Conservation (phyloP, 768 basidiomycete species). For the Agrocybe praecox region DNA sequence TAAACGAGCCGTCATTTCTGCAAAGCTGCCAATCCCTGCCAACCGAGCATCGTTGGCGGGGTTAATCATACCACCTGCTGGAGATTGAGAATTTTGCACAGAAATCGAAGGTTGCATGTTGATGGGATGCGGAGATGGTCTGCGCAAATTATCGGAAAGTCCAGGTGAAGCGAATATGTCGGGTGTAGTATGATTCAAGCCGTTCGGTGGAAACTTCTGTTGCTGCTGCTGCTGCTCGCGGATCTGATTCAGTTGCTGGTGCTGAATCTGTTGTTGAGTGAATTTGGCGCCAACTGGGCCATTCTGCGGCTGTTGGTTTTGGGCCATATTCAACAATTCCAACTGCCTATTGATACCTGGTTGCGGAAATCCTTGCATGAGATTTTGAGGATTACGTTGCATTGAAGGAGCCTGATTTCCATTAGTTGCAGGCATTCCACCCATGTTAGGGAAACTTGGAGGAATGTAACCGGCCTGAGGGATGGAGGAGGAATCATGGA, state of each 20-base stretch:
- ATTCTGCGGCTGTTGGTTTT: constrained; percentile 34
- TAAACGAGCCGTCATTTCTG: constrained; percentile 6
- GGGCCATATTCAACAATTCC: constrained; percentile 47
- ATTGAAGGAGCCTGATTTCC: constrained; percentile 16
- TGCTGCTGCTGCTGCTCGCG: constrained; percentile 32
- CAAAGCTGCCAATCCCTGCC: neutral
- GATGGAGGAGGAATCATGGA: constrained; percentile 21
- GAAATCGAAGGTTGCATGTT: constrained; percentile 16
- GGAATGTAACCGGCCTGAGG: constrained; percentile 19
- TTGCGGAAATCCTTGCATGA: constrained; percentile 19
- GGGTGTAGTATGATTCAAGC: constrained; percentile 38
- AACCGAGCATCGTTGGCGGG: neutral
- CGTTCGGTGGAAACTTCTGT: constrained; percentile 27
- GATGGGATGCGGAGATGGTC: constrained; percentile 48
- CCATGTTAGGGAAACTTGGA: constrained; percentile 22
- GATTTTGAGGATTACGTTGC: constrained; percentile 25
- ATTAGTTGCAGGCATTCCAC: constrained; percentile 16
- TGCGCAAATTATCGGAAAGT: constrained; percentile 49
- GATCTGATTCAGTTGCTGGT: constrained; percentile 28
- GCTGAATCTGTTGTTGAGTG: constrained; percentile 33
- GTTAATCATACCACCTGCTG: constrained; percentile 4
- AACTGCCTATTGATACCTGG: constrained; percentile 36
- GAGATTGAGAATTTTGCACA: neutral
- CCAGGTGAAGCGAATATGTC: constrained; percentile 55
- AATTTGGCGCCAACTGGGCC: constrained; percentile 1